Base-by-base conservation (phyloP, 805 yeast species). In the Phaffomyces antillensis region DNA sequence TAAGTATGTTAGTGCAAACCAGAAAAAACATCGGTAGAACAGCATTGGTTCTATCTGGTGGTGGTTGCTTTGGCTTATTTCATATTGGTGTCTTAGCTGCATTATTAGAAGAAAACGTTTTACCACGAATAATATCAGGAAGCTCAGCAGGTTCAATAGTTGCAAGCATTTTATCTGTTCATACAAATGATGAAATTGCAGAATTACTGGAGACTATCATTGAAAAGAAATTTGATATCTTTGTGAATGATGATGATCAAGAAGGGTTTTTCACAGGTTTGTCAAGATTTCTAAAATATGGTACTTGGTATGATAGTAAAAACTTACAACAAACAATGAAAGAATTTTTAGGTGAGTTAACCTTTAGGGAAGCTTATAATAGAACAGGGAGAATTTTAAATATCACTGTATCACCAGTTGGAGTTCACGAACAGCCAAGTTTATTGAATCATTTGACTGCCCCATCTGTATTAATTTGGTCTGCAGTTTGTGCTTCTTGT, bases 101-200 rank as follows among this genome's bases (percentile, higher is more conserved):
- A 2, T 70, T 93, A 28, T 65, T 83, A 36, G 93, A 87, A 53
- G 73, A 76, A 42, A 81, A 83, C 43, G 67, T 89, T 20, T 67
- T 91, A 23, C 99, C 99, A 0, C 75, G 85, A 40, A 86, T 93
- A 33, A 79, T 93, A 15, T 85, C 96, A 40, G 99, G 99, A 1
- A 85, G 96, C 13, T 87, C 96, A 23, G 96, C 97, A 0, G 99
- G 99, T 16, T 89, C 96, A 2, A 90, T 93, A 42, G 82, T 93
- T 39, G 97, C 98, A 17, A 78, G 96, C 40, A 79, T 93, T 16
- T 70, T 93, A 39, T 88, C 96, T 58, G 82, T 86, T 16, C 87
- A 84, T 58, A 76, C 83, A 10, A 81, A 81, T 46, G 85, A 79
- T 30, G 97, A 90, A 62, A 71, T 81, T 2, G 62, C 71, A 17